Conservation (phyloP, 352 stramenopile genomes). For the Globisporangium paddicum region DNA sequence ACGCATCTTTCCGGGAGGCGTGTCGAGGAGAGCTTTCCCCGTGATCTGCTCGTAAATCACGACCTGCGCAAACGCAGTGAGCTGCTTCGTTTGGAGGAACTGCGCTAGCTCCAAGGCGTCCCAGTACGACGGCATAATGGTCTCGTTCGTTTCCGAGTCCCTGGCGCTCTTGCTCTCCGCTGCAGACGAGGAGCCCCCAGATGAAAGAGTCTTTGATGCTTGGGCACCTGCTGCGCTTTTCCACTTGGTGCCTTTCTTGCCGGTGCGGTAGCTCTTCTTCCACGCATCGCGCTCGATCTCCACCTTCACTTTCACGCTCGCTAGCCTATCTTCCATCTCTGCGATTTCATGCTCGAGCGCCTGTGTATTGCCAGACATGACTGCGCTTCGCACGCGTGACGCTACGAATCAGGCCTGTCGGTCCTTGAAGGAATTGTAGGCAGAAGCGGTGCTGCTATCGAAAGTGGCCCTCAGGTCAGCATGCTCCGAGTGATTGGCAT, state of each 20-base stretch:
- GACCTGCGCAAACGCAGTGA: conserved; percentile 41
- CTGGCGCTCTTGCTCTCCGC: conserved; percentile 1
- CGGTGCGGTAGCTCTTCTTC: conserved; percentile 39
- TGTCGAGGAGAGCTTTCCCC: conserved; percentile 50
- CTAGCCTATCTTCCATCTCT: conserved; percentile 57
- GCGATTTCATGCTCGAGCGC: conserved; percentile 53
- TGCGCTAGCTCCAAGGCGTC: conserved; percentile 59
- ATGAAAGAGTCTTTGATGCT: background rate
- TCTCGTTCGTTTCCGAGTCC: conserved; percentile 6
- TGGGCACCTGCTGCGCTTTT: conserved; percentile 28
- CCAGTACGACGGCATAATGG: conserved; percentile 44
- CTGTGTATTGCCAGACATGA: conserved; percentile 36
- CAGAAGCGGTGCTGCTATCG: background rate
- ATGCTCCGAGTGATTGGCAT: background rate
- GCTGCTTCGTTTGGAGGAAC: conserved; percentile 40
- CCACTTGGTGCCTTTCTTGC: conserved; percentile 61
- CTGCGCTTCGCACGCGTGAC: background rate
- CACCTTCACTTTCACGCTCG: conserved; percentile 43
- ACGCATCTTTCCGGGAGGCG: conserved; percentile 30
- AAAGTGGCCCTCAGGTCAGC: background rate
- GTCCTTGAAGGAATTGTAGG: background rate
- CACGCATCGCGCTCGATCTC: conserved; percentile 50
- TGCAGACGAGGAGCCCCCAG: background rate
- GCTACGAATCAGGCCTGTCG: background rate
- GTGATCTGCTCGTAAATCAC: conserved; percentile 62